Evolutionary conservation across 2,329 filamentous ascomycete genomes (phyloP).

Genomic region (Fusarium goolgardi): DNA sequence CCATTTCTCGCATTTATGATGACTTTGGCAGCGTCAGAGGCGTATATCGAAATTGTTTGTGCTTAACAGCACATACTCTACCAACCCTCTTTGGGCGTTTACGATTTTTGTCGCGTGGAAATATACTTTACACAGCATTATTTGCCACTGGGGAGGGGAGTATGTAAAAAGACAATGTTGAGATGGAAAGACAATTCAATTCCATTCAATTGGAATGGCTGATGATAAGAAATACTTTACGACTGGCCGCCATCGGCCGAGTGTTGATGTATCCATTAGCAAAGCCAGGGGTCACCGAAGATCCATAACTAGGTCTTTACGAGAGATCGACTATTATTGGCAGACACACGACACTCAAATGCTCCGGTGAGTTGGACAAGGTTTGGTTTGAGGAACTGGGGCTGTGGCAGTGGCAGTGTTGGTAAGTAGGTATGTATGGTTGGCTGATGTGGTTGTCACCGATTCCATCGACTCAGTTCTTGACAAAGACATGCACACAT

Average conservation of each 20-base stretch:
- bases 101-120: neutral
- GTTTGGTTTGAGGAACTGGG: neutral
- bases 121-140: neutral
- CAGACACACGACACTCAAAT: neutral
- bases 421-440: too few species aligned
- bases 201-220: neutral
- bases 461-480: neutral
- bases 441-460: neutral
- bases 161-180: neutral
- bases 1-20: neutral
- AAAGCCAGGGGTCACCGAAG: accelerated
- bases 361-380: too few species aligned
- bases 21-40: neutral
- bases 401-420: neutral
- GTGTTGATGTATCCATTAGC: neutral
- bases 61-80: neutral
- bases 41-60: too few species aligned
- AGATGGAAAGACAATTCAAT: neutral
- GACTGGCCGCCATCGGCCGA: too few species aligned
- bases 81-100: neutral
- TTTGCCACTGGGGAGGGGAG: neutral
- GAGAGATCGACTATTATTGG: neutral
- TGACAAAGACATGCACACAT: neutral
- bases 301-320: neutral
- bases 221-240: neutral